Evolutionary conservation across 345 rosid species (phyloP).

Genomic region (Geranium rotundifolium): DNA sequence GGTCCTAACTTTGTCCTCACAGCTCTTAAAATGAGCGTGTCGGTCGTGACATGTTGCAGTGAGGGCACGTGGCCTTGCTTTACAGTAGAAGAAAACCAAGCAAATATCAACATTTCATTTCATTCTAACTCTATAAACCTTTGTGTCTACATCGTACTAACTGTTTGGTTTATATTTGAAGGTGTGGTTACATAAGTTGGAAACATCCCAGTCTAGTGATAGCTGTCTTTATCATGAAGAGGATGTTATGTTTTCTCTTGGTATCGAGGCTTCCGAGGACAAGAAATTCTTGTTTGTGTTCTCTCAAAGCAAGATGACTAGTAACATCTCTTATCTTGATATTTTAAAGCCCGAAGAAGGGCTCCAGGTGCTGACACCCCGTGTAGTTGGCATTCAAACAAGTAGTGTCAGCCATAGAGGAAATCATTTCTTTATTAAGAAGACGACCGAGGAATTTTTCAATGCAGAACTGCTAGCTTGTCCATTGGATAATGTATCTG

Average conservation of each 20-base stretch:
- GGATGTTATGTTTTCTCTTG: conserved; percentile 75
- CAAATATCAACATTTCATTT: not conserved
- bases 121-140: not conserved
- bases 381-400: conserved; percentile 54
- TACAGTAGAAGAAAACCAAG: not conserved
- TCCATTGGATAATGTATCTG: conserved; percentile 44
- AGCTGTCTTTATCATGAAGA: conserved; percentile 75
- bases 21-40: not conserved
- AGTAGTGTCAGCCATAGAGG: conserved; percentile 72
- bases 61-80: not conserved
- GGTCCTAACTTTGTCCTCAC: no score
- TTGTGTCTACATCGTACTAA: not conserved
- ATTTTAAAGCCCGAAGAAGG: conserved; percentile 55
- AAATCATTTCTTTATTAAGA: conserved; percentile 61
- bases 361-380: conserved; percentile 64
- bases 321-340: conserved; percentile 54
- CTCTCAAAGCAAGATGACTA: conserved; percentile 67
- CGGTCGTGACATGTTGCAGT: not conserved
- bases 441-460: conserved; percentile 65
- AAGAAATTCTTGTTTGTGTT: conserved; percentile 52
- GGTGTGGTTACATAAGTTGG: conserved; percentile 92
- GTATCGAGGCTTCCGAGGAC: conserved; percentile 62
- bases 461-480: conserved; percentile 76
- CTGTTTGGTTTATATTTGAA: conserved; percentile 16
- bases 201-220: conserved; percentile 58